These are phyloP conservation scores for Trichoderma koningiopsis DNA, from an alignment of 2,329 filamentous ascomycete species.

Conservation along the genomic window DNA sequence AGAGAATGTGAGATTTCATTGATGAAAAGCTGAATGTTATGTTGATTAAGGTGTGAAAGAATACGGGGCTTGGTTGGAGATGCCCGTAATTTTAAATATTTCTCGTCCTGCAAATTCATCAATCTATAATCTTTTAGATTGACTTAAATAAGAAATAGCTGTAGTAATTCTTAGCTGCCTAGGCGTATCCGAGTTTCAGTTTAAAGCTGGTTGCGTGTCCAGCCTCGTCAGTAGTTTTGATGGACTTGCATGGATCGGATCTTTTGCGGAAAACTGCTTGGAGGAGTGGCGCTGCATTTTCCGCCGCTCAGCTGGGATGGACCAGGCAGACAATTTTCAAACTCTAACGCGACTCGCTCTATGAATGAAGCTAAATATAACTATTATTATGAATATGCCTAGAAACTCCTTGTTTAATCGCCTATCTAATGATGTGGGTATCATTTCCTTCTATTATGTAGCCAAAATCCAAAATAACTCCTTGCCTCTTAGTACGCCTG, in stretches of 20 bases:
- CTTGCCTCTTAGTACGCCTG: neutral
- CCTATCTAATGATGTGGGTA: neutral
- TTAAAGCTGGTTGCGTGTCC: neutral
- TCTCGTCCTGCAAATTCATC: neutral
- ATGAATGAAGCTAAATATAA: neutral
- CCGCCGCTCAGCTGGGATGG: neutral
- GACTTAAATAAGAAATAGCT: neutral
- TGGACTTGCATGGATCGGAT: slow-evolving; percentile 24
- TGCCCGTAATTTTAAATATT: neutral
- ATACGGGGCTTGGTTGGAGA: neutral
- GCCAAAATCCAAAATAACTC: neutral
- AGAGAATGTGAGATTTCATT: neutral
- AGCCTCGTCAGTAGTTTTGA: neutral
- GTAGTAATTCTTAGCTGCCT: neutral
- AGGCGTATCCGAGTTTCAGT: neutral
- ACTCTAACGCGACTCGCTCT: neutral
- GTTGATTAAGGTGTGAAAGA: neutral
- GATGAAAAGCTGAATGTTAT: neutral
- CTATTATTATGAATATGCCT: neutral
- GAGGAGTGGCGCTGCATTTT: neutral
- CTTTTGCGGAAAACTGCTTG: neutral
- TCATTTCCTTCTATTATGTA: slow-evolving; percentile 5
- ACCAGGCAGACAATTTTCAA: neutral
- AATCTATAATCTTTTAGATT: neutral
- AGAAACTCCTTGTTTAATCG: neutral